A percentile compares a stretch with the other conserved stretches of the same genome.
phyloP scores from a whole-genome alignment of 352 stramenopile genomes.

The Globisporangium perplexum region DNA sequence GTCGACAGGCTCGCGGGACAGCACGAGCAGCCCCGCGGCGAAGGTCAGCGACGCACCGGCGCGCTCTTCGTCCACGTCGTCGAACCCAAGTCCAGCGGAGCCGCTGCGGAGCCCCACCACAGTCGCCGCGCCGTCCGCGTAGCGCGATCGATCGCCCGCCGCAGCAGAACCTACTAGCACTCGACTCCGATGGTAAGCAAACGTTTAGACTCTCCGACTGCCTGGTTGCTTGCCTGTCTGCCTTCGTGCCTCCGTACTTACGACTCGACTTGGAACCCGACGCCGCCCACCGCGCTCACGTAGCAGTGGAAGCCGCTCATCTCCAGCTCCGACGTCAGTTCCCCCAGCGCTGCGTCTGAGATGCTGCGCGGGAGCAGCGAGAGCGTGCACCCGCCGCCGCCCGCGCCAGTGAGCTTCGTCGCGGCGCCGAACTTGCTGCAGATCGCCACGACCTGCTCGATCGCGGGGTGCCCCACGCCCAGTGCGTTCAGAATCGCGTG shows the following conservation, averaged over 20 bases:
- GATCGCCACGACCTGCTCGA: slow-evolving; percentile 71
- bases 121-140: background rate
- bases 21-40: background rate
- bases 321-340: slow-evolving; percentile 46
- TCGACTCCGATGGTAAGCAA: background rate
- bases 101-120: background rate
- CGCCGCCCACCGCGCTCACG: slow-evolving; percentile 47
- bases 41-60: background rate
- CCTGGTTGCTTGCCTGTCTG: background rate
- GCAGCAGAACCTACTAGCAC: background rate
- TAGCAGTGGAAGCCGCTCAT: slow-evolving; percentile 47
- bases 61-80: background rate
- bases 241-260: background rate
- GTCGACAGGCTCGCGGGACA: slow-evolving; percentile 7
- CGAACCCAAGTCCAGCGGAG: background rate
- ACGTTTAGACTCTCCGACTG: slow-evolving; percentile 7
- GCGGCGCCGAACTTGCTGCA: slow-evolving; percentile 44
- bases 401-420: slow-evolving; percentile 91
- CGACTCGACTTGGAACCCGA: slow-evolving; percentile 25
- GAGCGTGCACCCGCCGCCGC: slow-evolving; percentile 85
- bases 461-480: slow-evolving; percentile 77
- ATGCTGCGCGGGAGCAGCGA: slow-evolving; percentile 60
- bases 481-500: slow-evolving; percentile 73
- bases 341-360: slow-evolving; percentile 24
- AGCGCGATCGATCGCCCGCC: background rate